Conservation (phyloP, 176 grass and related monocot genomes). For the maize (Zea mays) region Zm-B73-REFERENCE-NAM-5.0 NC_050101.1:135632001-135632500, state of each 20-base stretch:
- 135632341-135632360: neutral
- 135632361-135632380: neutral
- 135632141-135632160: neutral
- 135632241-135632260: neutral
- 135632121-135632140: too few species aligned
- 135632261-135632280: neutral
- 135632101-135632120: too few species aligned
- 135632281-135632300: neutral
- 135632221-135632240: neutral
- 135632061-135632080: too few species aligned
- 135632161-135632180: conserved; percentile 11
- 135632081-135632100: too few species aligned
- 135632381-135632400: neutral
- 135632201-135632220: neutral
- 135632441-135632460: neutral
- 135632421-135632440: neutral
- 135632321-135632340: conserved; percentile 8
- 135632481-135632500: neutral
- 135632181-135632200: neutral
- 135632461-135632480: neutral
- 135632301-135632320: neutral
- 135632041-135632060: too few species aligned
- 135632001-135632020: too few species aligned
- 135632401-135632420: neutral
- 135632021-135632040: too few species aligned